Percentiles rank a stretch among this genome's conserved stretches.
phyloP scores from a whole-genome alignment of 495 filamentous ascomycete species.

The Cairneyella variabilis region DNA sequence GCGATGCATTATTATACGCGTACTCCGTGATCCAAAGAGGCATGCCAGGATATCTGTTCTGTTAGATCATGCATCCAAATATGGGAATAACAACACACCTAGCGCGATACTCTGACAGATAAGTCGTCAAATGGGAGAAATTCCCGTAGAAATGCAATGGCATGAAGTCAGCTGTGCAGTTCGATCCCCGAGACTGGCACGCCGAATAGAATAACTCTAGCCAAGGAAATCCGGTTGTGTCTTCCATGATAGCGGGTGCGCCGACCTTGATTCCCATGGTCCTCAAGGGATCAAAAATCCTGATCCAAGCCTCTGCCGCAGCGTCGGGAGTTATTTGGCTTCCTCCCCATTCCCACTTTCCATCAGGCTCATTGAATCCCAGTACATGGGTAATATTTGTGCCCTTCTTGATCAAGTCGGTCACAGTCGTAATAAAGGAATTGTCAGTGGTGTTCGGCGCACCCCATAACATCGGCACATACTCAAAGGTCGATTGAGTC shows the following conservation, averaged over 20 bases:
- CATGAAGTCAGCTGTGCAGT: conserved; percentile 68
- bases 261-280: conserved; percentile 52
- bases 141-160: conserved; percentile 75
- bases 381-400: conserved; percentile 61
- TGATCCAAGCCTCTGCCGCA: conserved; percentile 62
- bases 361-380: conserved; percentile 74
- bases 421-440: conserved; percentile 52
- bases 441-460: conserved; percentile 30
- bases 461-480: conserved; percentile 73
- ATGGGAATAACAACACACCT: too few relatives aligned
- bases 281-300: conserved; percentile 62
- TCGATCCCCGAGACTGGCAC: conserved; percentile 37
- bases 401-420: conserved; percentile 43
- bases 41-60: conserved; percentile 1
- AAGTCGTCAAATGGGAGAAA: neutral
- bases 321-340: conserved; percentile 46
- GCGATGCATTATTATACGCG: conserved; percentile 42
- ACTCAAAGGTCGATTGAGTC: conserved; percentile 50
- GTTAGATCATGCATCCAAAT: too few relatives aligned
- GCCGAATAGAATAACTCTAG: conserved; percentile 55
- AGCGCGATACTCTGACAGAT: neutral
- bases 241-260: conserved; percentile 44
- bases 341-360: conserved; percentile 47
- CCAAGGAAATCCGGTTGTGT: conserved; percentile 60
- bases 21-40: conserved; percentile 70